These are phyloP conservation scores for Trametopsis cervina DNA, from an alignment of 768 basidiomycete species.

Conservation along the genomic window DNA sequence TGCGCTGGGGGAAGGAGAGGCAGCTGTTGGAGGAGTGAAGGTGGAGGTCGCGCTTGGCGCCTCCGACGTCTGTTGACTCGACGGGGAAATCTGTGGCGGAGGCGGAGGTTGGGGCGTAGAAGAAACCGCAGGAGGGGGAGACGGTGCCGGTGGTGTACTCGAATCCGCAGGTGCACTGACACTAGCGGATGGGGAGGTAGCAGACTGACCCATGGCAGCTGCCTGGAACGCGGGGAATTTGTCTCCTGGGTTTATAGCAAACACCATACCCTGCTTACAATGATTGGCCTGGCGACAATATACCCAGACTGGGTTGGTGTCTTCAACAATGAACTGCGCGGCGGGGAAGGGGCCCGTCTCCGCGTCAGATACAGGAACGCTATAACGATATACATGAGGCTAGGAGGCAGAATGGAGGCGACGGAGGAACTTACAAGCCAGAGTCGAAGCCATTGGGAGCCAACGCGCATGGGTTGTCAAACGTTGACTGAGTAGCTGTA, in stretches of 20 bases:
- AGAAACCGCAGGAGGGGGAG: constrained; percentile 18
- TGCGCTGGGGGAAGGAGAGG: constrained; percentile 23
- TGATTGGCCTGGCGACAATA: constrained; percentile 52
- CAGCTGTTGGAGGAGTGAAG: constrained; percentile 11
- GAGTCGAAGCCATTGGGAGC: constrained; percentile 45
- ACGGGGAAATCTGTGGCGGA: not conserved
- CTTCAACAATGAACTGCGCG: constrained; percentile 35
- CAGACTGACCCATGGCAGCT: constrained; percentile 33
- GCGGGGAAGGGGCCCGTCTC: constrained; percentile 38
- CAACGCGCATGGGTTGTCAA: constrained; percentile 40
- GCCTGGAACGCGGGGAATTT: constrained; percentile 49
- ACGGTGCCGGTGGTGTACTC: constrained; percentile 15
- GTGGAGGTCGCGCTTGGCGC: constrained; percentile 25
- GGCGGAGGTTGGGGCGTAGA: not conserved
- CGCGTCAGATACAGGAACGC: constrained; percentile 39
- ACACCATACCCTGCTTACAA: constrained; percentile 59
- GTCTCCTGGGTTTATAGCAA: constrained; percentile 54
- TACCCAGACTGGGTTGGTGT: constrained; percentile 47
- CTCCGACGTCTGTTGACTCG: constrained; percentile 21
- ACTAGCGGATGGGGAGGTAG: constrained; percentile 6
- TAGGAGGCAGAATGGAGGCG: not conserved
- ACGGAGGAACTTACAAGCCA: constrained; percentile 40
- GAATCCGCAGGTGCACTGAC: constrained; percentile 7
- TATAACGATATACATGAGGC: constrained; percentile 28
- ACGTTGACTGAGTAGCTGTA: constrained; percentile 50